phyloP scores from a whole-genome alignment of 192 early-diverging fungal genomes.

The Rhizophagus sp. region DNA sequence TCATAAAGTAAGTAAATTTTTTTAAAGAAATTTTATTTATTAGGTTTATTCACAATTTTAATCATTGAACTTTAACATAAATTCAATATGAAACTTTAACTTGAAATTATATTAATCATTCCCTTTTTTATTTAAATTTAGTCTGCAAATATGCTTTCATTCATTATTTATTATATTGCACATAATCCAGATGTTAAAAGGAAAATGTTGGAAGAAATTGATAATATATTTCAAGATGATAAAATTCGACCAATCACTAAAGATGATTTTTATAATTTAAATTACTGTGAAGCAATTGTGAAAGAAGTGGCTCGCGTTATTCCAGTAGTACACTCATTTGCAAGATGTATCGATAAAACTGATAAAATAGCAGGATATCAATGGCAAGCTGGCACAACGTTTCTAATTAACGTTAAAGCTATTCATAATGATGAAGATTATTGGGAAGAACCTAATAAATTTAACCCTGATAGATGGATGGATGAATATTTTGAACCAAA shows the following conservation, averaged over 20 bases:
- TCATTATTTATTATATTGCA: too few species aligned
- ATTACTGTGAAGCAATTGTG: constrained; percentile 9
- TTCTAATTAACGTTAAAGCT: neutral
- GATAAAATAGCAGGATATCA: constrained; percentile 22
- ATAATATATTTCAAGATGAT: too few species aligned
- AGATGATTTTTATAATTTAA: constrained; percentile 4
- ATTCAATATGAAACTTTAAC: too few species aligned
- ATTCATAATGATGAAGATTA: neutral
- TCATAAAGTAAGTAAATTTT: constrained; percentile 10
- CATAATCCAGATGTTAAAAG: too few species aligned
- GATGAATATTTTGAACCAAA: too few species aligned
- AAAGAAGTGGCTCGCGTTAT: neutral
- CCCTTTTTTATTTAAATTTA: neutral
- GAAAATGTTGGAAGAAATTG: too few species aligned
- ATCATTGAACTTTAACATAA: too few species aligned
- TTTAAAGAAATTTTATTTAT: neutral
- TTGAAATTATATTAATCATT: too few species aligned
- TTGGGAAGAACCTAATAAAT: neutral
- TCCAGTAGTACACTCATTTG: neutral
- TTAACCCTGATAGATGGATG: neutral
- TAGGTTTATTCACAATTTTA: too few species aligned
- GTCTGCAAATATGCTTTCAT: neutral
- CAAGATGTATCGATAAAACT: neutral
- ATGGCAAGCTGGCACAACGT: neutral
- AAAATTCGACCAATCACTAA: neutral